Conservation (phyloP, 164 flowering plant species). For the Paratinospora sagittata region DNA sequence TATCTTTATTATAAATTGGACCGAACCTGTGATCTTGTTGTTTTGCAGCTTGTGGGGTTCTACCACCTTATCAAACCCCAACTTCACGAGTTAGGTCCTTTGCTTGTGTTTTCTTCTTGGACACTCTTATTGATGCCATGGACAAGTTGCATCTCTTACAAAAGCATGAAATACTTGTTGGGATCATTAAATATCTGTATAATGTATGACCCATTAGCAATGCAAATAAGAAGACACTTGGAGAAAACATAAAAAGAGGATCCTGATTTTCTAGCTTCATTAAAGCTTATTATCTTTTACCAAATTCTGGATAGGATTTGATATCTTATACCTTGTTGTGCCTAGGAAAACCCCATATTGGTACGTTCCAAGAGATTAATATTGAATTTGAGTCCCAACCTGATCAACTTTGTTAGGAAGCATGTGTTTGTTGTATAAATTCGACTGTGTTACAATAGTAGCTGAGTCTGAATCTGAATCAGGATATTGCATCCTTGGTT, state of each 20-base stretch:
- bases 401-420: neutral
- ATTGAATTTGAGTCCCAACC: neutral
- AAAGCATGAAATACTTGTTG: neutral
- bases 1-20: neutral
- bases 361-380: neutral
- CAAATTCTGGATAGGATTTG: neutral
- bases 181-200: neutral
- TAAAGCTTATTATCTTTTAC: neutral
- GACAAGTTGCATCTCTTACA: neutral
- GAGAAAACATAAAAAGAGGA: neutral
- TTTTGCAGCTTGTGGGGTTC: neutral
- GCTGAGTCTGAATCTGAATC: conserved; percentile 1
- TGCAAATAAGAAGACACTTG: neutral
- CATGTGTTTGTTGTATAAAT: neutral
- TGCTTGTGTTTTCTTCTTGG: neutral
- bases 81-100: too few species aligned
- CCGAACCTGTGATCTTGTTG: neutral
- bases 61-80: neutral
- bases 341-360: neutral
- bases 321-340: neutral
- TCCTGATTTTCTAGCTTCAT: too few species aligned
- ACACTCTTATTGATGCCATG: neutral
- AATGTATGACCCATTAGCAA: neutral
- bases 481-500: neutral
- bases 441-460: neutral